These are phyloP conservation scores for Mortierella sp. DNA, from an alignment of 371 early-diverging fungal species.

Conservation along the genomic window DNA sequence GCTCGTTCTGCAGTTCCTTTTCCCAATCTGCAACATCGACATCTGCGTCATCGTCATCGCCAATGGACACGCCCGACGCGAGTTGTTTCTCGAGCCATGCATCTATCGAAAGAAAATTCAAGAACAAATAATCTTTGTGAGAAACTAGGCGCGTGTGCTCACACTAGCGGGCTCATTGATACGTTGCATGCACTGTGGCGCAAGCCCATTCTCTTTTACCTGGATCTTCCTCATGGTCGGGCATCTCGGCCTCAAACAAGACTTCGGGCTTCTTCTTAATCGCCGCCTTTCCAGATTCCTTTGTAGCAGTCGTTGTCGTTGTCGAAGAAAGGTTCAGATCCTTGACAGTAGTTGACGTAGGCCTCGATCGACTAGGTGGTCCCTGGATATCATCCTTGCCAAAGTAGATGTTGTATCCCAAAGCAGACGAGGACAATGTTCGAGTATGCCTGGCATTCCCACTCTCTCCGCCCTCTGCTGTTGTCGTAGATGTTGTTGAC, in stretches of 20 bases:
- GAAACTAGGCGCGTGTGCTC: background rate
- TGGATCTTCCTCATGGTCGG: constrained; percentile 54
- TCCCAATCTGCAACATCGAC: constrained; percentile 56
- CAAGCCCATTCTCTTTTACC: constrained; percentile 14
- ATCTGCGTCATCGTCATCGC: constrained; percentile 40
- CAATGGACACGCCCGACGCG: constrained; percentile 41
- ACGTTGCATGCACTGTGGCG: background rate
- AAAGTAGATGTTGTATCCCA: constrained; percentile 57
- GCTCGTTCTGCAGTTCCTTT: constrained; percentile 55
- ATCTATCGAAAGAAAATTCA: constrained; percentile 23
- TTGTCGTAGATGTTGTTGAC: background rate
- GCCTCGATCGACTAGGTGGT: constrained; percentile 31
- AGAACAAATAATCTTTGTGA: background rate
- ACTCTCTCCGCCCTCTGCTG: constrained; percentile 10
- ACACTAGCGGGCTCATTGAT: background rate
- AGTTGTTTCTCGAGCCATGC: constrained; percentile 57
- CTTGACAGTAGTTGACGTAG: constrained; percentile 19
- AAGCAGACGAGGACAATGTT: constrained; percentile 21
- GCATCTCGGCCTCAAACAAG: constrained; percentile 54
- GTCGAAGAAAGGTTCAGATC: constrained; percentile 11
- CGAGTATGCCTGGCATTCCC: constrained; percentile 1
- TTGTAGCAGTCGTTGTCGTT: background rate
- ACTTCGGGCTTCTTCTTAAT: constrained; percentile 32
- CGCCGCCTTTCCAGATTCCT: constrained; percentile 6
- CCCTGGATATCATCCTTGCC: constrained; percentile 42